phyloP scores from a whole-genome alignment of 2,329 filamentous ascomycete species.

The Cercospora sesami region DNA sequence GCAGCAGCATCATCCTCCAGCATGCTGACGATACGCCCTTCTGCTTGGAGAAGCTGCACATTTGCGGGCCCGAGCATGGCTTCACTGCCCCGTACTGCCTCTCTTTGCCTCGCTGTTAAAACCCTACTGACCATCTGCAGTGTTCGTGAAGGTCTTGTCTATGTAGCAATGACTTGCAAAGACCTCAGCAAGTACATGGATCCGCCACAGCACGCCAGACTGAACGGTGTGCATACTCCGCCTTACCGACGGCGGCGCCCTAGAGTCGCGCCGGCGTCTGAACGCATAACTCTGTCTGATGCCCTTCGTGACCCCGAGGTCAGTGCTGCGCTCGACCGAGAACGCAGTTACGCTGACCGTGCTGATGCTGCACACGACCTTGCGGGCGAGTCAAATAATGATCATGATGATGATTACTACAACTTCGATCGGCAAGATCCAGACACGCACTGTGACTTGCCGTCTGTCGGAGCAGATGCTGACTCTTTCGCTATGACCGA shows the following conservation, averaged over 20 bases:
- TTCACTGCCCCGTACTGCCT: slow-evolving; percentile 80
- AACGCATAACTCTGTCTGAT: slow-evolving; percentile 35
- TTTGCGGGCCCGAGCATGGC: slow-evolving; percentile 77
- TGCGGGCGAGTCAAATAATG: slow-evolving; percentile 24
- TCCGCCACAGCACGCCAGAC: slow-evolving; percentile 32
- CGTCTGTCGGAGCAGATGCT: slow-evolving; percentile 22
- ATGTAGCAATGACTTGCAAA: slow-evolving; percentile 81
- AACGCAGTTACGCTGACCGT: slow-evolving; percentile 20
- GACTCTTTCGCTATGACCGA: slow-evolving; percentile 2
- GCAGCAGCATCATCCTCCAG: slow-evolving; percentile 81
- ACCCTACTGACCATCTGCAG: slow-evolving; percentile 51
- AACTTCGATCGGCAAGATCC: slow-evolving; percentile 27
- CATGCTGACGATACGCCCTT: slow-evolving; percentile 82
- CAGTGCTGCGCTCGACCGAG: slow-evolving; percentile 26
- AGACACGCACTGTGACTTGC: slow-evolving; percentile 34
- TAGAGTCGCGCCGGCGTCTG: slow-evolving; percentile 27
- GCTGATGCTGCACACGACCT: slow-evolving; percentile 26
- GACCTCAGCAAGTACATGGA: slow-evolving; percentile 60
- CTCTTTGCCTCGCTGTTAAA: slow-evolving; percentile 5
- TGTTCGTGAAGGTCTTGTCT: slow-evolving; percentile 88
- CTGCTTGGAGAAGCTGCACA: slow-evolving; percentile 78
- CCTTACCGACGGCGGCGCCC: slow-evolving; percentile 30
- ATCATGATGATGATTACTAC: slow-evolving; percentile 23
- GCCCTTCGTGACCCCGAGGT: slow-evolving; percentile 36
- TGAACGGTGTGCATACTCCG: slow-evolving; percentile 30